Percentiles rank a stretch among this genome's conserved stretches.
phyloP scores from a whole-genome alignment of 768 basidiomycete species.

The Lactarius sp. region DNA sequence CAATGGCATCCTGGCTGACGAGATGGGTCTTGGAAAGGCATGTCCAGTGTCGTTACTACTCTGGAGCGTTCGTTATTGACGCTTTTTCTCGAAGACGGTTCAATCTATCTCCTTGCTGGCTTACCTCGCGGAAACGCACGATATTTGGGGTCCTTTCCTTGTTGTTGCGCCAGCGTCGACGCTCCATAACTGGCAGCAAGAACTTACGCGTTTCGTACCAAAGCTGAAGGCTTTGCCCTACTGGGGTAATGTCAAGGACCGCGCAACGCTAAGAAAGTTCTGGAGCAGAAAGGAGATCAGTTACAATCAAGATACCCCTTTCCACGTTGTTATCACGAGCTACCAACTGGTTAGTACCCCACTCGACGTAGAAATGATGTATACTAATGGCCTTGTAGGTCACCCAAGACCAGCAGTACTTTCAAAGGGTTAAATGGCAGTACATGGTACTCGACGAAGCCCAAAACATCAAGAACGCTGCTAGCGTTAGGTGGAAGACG shows the following conservation, averaged over 20 bases:
- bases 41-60: slow-evolving; percentile 23
- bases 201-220: slow-evolving; percentile 93
- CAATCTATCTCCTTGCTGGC: slow-evolving; percentile 96
- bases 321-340: slow-evolving; percentile 94
- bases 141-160: slow-evolving; percentile 99
- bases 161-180: slow-evolving; percentile 97
- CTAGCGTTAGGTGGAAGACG: slow-evolving; percentile 95
- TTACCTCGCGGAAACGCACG: slow-evolving; percentile 93
- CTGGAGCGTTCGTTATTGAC: slow-evolving; percentile 24
- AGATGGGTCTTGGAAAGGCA: slow-evolving; percentile 94
- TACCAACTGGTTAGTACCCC: slow-evolving; percentile 75
- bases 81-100: slow-evolving; percentile 60
- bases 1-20: slow-evolving; percentile 98
- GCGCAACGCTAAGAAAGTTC: slow-evolving; percentile 89
- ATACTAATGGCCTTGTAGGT: slow-evolving; percentile 45
- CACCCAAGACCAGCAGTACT: slow-evolving; percentile 96
- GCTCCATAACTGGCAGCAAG: slow-evolving; percentile 99
- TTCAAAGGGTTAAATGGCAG: slow-evolving; percentile 97
- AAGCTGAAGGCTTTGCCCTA: slow-evolving; percentile 92
- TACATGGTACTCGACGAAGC: slow-evolving; percentile 99
- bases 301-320: slow-evolving; percentile 91
- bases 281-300: slow-evolving; percentile 98
- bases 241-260: slow-evolving; percentile 97
- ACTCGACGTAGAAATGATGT: not conserved
- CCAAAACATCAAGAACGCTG: slow-evolving; percentile 98